These are phyloP conservation scores for Sclerotinia nivalis DNA, from an alignment of 2,329 filamentous ascomycete species.

Conservation along the genomic window DNA sequence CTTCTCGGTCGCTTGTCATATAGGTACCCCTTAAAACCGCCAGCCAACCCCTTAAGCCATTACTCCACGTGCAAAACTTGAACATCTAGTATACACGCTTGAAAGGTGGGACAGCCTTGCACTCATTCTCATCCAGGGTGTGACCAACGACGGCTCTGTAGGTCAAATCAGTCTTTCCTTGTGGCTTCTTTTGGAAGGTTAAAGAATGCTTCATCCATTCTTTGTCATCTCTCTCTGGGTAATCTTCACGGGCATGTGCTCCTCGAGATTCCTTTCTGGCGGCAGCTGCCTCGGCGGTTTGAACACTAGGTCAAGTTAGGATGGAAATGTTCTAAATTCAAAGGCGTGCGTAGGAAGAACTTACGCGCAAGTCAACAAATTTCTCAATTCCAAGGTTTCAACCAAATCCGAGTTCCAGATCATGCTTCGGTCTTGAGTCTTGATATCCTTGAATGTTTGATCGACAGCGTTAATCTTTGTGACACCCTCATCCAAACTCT, in stretches of 20 bases:
- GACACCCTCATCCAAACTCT: slow-evolving; percentile 91
- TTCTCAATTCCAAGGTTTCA: slow-evolving; percentile 92
- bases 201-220: slow-evolving; percentile 99
- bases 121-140: slow-evolving; percentile 93
- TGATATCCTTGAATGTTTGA: slow-evolving; percentile 74
- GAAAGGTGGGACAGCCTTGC: slow-evolving; percentile 94
- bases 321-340: neutral
- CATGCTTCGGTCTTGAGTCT: slow-evolving; percentile 98
- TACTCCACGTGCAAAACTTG: slow-evolving; percentile 10
- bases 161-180: slow-evolving; percentile 80
- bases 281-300: slow-evolving; percentile 88
- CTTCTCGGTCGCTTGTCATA: slow-evolving; percentile 5
- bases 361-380: slow-evolving; percentile 94
- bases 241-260: slow-evolving; percentile 96
- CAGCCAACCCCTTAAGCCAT: neutral
- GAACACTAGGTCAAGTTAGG: slow-evolving; percentile 55
- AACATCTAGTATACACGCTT: slow-evolving; percentile 78
- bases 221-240: slow-evolving; percentile 88
- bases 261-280: slow-evolving; percentile 97
- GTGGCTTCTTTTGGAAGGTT: slow-evolving; percentile 90
- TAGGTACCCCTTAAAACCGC: neutral
- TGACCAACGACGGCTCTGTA: slow-evolving; percentile 82
- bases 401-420: slow-evolving; percentile 99
- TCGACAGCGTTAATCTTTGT: slow-evolving; percentile 85
- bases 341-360: slow-evolving; percentile 38